phyloP scores from a whole-genome alignment of 768 basidiomycete species.

The Amanita rubescens region DNA sequence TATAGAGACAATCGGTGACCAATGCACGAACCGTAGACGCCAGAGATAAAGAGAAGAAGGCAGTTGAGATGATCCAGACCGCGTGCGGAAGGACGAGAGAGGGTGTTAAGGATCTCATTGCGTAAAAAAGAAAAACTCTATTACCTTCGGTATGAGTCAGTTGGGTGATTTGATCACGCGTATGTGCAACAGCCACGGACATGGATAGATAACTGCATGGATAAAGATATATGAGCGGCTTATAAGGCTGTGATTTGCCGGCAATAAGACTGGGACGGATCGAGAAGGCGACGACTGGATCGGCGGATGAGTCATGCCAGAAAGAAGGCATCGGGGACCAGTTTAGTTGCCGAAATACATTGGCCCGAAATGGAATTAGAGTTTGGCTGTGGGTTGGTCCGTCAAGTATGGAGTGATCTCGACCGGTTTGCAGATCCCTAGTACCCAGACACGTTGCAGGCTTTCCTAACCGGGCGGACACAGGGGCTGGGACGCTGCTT shows the following conservation, averaged over 20 bases:
- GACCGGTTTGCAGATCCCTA: background rate
- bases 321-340: constrained; percentile 1
- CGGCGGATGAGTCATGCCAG: constrained; percentile 15
- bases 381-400: background rate
- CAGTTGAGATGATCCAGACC: background rate
- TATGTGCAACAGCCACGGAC: background rate
- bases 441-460: background rate
- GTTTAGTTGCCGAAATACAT: constrained; percentile 4
- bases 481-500: background rate
- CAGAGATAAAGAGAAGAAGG: background rate
- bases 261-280: constrained; percentile 1
- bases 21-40: background rate
- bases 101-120: background rate
- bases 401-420: constrained; percentile 1
- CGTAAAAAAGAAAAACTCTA: background rate
- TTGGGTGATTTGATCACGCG: background rate
- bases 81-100: background rate
- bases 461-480: background rate
- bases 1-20: background rate
- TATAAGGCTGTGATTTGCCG: background rate
- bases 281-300: constrained; percentile 15
- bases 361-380: background rate
- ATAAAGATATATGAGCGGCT: background rate
- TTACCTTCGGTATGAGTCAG: background rate
- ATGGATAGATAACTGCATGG: background rate